Base-by-base conservation (phyloP, 2,329 filamentous ascomycete genomes). In the Xylariaceae sp. region DNA sequence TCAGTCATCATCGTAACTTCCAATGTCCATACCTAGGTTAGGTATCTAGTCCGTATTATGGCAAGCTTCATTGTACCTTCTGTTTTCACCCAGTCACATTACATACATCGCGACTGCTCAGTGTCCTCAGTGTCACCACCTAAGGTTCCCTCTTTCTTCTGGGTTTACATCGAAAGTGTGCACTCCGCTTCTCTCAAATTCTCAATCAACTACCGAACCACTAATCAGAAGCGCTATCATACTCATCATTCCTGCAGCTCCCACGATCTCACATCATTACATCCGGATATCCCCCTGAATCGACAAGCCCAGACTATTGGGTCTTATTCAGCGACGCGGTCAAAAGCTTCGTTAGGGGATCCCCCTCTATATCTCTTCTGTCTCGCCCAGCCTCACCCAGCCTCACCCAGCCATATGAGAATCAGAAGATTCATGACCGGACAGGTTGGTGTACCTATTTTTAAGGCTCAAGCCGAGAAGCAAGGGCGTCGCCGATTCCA, bases 391-490 rank as follows among this genome's bases (percentile, higher is more conserved):
- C 19, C 19, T 19, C 19, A 19, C 19, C 19, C 19, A 19, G 19
- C 19, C 19, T 19, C n/a, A 4, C 12, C 12, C 39, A 19, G 6
- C 27, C 11, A 11, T 9, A 31, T 3, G 42, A 12, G 4, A 27
- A n/a, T 31, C 7, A 31, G n/a, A 35, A 43, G 19, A 30, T 27
- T 6, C 40, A 19, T 35, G 12, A 29, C 32, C 30, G 37, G 39
- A 34, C 12, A 42, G n/a, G 37, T 47, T 39, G 48, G 19, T 19
- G 19, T 19, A 19, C 19, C 19, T n/a, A 45, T 40, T 44, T 26
- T 41, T 54, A 50, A 50, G 47, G 49, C 49, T 55, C 45, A 49
- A 27, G 29, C 31, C 31, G 35, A 47, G 48, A 37, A 47, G 43
- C 53, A 43, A 42, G 40, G 46, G 41, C 53, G 19, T 45, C 11